phyloP scores from a whole-genome alignment of 352 stramenopile species.

The Globisporangium splendens region DNA sequence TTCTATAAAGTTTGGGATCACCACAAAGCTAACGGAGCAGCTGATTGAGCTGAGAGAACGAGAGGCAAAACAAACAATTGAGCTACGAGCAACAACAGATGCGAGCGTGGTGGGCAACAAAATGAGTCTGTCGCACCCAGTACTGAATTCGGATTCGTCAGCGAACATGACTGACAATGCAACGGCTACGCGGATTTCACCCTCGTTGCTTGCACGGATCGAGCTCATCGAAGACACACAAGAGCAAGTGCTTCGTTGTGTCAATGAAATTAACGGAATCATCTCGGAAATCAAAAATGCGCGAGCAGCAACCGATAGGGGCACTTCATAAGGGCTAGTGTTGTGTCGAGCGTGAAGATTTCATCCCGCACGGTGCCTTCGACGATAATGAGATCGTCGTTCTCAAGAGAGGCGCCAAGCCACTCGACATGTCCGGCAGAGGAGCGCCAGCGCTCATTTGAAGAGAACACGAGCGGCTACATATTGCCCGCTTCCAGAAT shows the following conservation, averaged over 20 bases:
- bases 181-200: neutral
- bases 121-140: neutral
- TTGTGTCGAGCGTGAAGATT: too few relatives aligned
- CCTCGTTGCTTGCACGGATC: constrained; percentile 1
- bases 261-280: neutral
- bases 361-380: too few relatives aligned
- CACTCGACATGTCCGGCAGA: too few relatives aligned
- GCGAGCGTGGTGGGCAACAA: neutral
- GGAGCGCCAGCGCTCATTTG: too few relatives aligned
- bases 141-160: neutral
- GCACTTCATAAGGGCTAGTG: too few relatives aligned
- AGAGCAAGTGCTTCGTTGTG: neutral
- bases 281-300: constrained; percentile 5
- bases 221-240: constrained; percentile 2
- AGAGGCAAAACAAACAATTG: neutral
- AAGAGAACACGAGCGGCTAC: too few relatives aligned
- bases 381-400: too few relatives aligned
- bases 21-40: constrained; percentile 15
- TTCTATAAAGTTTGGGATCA: constrained; percentile 23
- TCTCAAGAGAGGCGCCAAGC: too few relatives aligned
- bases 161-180: neutral
- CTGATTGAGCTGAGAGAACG: constrained; percentile 16
- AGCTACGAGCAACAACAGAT: neutral
- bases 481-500: too few relatives aligned
- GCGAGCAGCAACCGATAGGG: too few relatives aligned